Evolutionary conservation across 768 basidiomycete genomes (phyloP), one percentile per base, ranked within the genome.

Genomic region (Steccherinum ochraceum): DNA sequence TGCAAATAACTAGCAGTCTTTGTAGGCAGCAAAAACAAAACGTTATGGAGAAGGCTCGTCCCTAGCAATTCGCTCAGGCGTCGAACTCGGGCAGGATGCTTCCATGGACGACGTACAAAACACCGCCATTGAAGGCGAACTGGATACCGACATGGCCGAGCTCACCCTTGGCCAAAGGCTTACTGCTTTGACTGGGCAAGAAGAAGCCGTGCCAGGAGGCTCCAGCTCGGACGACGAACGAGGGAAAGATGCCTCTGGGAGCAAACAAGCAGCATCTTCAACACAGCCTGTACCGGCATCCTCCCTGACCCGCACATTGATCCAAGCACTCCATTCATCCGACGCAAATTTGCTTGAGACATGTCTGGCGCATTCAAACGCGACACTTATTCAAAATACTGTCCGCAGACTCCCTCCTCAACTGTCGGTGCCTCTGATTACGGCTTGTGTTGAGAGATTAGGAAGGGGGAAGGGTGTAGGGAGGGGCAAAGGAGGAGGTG

Each of bases 271-370:
- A 53, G 53, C 54, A 20, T 64, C 66, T 40, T 41, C 60, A 19
- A 69, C 71, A 12, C 61, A 64, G 5, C 61, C 72, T n/a, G 66
- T 83, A 18, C 89, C 93, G 30, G 83, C 91, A 1, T 83, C 85
- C 56, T 94, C 95, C 0, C 78, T 98, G 52, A 91, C 95, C 23
- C 85, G 93, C 50, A 94, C 95, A 23, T 77, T 99, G 45, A 89
- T 95, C 52, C 96, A 99, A 70, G 95, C 96, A 0, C 70, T 99
- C 23, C 96, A 99, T 65, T 97, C 96, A 1, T 86, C 89, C 18
- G 96, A 99, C 72, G 79, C 88, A 2, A 80, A 81, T 10, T 72
- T 98, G 30, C 71, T 98, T 53, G 91, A 96, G 63, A 86, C 86
- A 21, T 95, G 93, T 69, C 69, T 95, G 24, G 72, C 81, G 1